These are phyloP conservation scores for Phytophthora melonis DNA, from an alignment of 352 stramenopile genomes.

Conservation along the genomic window DNA sequence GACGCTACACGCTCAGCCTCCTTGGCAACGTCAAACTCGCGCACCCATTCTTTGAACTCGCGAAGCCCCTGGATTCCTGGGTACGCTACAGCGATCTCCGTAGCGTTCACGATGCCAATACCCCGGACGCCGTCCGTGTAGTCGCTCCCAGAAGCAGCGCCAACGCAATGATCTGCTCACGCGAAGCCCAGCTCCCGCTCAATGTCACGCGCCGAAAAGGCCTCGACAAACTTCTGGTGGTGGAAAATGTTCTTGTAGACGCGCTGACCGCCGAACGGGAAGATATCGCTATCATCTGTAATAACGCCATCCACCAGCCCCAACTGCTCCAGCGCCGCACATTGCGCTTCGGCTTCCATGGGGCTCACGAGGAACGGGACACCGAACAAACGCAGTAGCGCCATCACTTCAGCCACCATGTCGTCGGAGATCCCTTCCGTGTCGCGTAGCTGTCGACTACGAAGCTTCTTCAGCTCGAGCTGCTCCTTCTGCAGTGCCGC, in stretches of 20 bases:
- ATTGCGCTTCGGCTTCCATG: conserved; percentile 99
- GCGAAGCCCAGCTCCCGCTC: conserved; percentile 91
- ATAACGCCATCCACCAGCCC: conserved; percentile 98
- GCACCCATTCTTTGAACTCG: conserved; percentile 82
- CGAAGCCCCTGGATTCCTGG: conserved; percentile 87
- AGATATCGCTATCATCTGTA: conserved; percentile 97
- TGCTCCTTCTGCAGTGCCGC: conserved; percentile 65
- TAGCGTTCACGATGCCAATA: conserved; percentile 88
- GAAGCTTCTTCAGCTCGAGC: conserved; percentile 77
- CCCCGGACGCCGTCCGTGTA: conserved; percentile 92
- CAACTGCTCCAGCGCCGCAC: conserved; percentile 95
- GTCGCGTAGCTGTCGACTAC: conserved; percentile 87
- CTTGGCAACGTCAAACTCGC: conserved; percentile 67
- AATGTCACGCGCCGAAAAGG: conserved; percentile 95
- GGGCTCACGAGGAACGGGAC: conserved; percentile 99
- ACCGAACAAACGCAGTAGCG: conserved; percentile 97
- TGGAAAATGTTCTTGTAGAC: conserved; percentile 99
- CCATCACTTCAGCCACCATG: conserved; percentile 98
- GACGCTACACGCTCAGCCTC: conserved; percentile 54
- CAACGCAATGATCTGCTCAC: conserved; percentile 92
- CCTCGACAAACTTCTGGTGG: conserved; percentile 99
- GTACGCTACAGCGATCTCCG: conserved; percentile 84
- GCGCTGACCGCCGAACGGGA: conserved; percentile 93
- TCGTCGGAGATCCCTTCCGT: conserved; percentile 96
- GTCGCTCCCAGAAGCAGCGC: conserved; percentile 97